Evolutionary conservation across 1,284 basidiomycete species (phyloP), one percentile per base, ranked within the genome.

Genomic region (Cryptococcus sp.): DNA sequence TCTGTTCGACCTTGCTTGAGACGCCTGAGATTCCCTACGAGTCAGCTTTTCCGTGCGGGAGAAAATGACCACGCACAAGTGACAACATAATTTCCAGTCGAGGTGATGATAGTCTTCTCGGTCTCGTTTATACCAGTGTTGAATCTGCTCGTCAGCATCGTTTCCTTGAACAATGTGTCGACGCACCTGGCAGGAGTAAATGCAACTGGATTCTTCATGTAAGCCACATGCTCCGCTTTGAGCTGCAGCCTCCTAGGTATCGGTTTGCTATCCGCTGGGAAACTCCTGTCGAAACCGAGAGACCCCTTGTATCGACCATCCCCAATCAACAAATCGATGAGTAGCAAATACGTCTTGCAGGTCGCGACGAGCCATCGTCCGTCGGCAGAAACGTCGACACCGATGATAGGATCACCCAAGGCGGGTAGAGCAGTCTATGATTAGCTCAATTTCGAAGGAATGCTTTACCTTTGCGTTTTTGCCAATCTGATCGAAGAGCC

Each of bases 331-430:
- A 92, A 93, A 69, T 98, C 93, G 65, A 98, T 93, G 53, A 99
- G 81, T 42, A 98, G 77, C 50, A 99, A 77, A 69, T 97, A 97
- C 5, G 85, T 93, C 76, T 87, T 88, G 60, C 91, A 97, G 26
- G 95, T 98, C 6, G 93, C 95, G 26, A 99, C 87, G 50, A 98
- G 82, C 80, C 86, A 99, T 47, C 92, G 83, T 32, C 95, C 95
- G 69, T 91, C 85, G 16, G 89, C 85, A 2, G 93, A 93, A 7
- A 92, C 90, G 72, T 99, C 95, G 43, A 99, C 81, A 26, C 94
- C 94, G 44, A 90, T 73, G 64, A 98, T 97, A 36, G 94, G 90
- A 73, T 97, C 92, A 24, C 95, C 93, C 24, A 97, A 79, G 28
- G 92, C 88, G 23, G 94, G 91, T 41, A 98, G 76, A n/a, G 92